Evolutionary conservation across 176 grass and related monocot genomes (phyloP).

Genomic region (Olyra latifolia): DNA sequence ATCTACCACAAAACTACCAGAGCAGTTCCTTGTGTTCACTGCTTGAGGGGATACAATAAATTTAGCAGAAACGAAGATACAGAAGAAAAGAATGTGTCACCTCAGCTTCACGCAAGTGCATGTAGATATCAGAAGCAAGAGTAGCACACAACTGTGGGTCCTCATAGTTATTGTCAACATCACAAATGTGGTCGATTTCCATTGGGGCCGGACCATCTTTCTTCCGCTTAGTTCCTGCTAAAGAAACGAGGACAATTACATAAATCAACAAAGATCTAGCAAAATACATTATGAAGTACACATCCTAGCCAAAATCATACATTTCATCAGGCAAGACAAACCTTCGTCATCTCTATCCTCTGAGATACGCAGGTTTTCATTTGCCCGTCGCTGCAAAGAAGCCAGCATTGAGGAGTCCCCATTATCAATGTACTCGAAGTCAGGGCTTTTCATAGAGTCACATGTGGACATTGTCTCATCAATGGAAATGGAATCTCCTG

Average conservation of each 20-base stretch:
- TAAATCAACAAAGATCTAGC: slow-evolving; percentile 11
- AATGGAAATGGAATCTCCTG: slow-evolving; percentile 60
- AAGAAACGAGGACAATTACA: neutral
- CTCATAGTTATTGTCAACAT: slow-evolving; percentile 63
- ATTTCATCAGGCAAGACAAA: slow-evolving; percentile 39
- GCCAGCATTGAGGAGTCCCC: slow-evolving; percentile 57
- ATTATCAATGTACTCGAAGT: slow-evolving; percentile 95
- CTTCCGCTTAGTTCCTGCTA: slow-evolving; percentile 57
- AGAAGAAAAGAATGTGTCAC: slow-evolving; percentile 35
- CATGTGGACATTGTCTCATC: slow-evolving; percentile 96
- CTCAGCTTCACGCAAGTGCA: slow-evolving; percentile 86
- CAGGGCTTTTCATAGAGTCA: slow-evolving; percentile 93
- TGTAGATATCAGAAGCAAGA: slow-evolving; percentile 93
- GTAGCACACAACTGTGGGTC: slow-evolving; percentile 89
- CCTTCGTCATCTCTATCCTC: slow-evolving; percentile 57
- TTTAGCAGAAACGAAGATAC: neutral
- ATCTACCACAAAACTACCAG: neutral
- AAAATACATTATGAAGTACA: neutral
- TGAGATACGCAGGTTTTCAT: slow-evolving; percentile 76
- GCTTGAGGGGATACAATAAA: neutral
- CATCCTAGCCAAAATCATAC: neutral
- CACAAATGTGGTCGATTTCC: slow-evolving; percentile 59
- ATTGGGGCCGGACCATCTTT: slow-evolving; percentile 51
- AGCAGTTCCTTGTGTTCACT: neutral
- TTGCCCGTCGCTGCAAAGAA: slow-evolving; percentile 72